Evolutionary conservation across 2,329 filamentous ascomycete genomes (phyloP).

Genomic region (Thelonectria discophora): DNA sequence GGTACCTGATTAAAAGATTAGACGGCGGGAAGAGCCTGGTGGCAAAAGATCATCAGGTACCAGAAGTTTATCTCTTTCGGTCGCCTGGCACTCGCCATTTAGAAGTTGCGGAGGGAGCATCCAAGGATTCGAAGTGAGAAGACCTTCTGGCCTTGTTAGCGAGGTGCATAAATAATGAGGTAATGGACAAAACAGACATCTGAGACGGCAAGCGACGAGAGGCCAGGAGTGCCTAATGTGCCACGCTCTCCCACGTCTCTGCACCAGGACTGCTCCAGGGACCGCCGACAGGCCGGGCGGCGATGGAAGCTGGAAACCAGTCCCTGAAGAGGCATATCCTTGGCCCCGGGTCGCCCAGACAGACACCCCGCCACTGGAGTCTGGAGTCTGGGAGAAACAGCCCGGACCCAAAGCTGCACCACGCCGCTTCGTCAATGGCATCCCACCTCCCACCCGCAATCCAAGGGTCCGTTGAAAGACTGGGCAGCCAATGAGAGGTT

Average conservation of each 20-base stretch:
- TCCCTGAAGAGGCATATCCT: constrained; percentile 2
- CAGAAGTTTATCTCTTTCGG: background rate
- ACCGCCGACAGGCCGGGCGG: background rate
- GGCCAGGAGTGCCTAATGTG: background rate
- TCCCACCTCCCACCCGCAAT: constrained; percentile 12
- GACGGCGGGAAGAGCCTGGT: background rate
- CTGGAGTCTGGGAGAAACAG: background rate
- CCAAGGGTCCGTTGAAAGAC: constrained; percentile 4
- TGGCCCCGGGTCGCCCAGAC: background rate
- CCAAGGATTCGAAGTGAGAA: too few relatives aligned
- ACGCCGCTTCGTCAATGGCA: constrained; percentile 5
- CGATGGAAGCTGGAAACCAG: constrained; percentile 7
- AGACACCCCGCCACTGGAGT: background rate
- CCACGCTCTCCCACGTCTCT: background rate
- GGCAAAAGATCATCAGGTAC: constrained; percentile 18
- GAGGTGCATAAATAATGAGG: background rate
- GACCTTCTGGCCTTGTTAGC: background rate
- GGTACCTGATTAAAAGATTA: background rate
- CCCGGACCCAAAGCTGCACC: constrained; percentile 5
- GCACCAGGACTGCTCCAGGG: background rate
- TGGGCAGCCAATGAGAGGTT: constrained; percentile 15
- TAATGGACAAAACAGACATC: background rate
- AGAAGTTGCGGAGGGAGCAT: background rate
- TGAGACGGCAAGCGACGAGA: background rate
- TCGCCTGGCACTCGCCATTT: too few relatives aligned